phyloP scores from a whole-genome alignment of 305 asterid genomes.

The Fraxinus platypoda region DNA sequence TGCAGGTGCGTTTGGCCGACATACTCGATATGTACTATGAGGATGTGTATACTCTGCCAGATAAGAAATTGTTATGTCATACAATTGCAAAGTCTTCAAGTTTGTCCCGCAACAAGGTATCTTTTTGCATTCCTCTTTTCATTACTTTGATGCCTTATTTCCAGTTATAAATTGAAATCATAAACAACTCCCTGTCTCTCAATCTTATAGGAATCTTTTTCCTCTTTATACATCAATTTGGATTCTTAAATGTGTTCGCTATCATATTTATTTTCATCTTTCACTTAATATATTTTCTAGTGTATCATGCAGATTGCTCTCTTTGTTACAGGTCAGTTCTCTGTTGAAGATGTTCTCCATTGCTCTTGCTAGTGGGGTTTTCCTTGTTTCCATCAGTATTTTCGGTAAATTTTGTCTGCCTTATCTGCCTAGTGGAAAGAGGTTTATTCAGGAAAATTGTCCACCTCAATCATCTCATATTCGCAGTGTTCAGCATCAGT shows the following conservation, averaged over 20 bases:
- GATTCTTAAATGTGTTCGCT: not conserved
- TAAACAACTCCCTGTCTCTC: not conserved
- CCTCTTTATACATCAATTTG: not conserved
- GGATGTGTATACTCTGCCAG: slow-evolving; percentile 76
- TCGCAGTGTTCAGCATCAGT: slow-evolving; percentile 31
- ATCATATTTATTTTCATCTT: not conserved
- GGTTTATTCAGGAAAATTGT: slow-evolving; percentile 31
- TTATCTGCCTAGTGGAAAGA: slow-evolving; percentile 41
- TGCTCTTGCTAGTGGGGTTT: slow-evolving; percentile 57
- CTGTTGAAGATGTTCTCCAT: slow-evolving; percentile 46
- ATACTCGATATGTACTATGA: slow-evolving; percentile 81
- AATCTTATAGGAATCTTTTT: not conserved
- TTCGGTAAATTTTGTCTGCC: slow-evolving; percentile 50
- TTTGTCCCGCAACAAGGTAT: slow-evolving; percentile 51
- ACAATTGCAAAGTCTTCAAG: slow-evolving; percentile 53
- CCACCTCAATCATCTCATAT: slow-evolving; percentile 36
- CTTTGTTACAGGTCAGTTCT: slow-evolving; percentile 55
- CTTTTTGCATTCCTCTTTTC: slow-evolving; percentile 1
- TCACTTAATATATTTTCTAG: slow-evolving; percentile 8
- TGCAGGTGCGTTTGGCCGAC: slow-evolving; percentile 69
- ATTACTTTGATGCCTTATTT: not conserved
- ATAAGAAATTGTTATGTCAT: slow-evolving; percentile 51
- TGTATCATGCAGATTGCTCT: slow-evolving; percentile 7
- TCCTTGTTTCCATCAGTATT: slow-evolving; percentile 55
- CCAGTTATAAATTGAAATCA: not conserved